Evolutionary conservation across 192 early-diverging fungal species (phyloP), one percentile per base, ranked within the genome.

Genomic region (Coemansia asiatica): DNA sequence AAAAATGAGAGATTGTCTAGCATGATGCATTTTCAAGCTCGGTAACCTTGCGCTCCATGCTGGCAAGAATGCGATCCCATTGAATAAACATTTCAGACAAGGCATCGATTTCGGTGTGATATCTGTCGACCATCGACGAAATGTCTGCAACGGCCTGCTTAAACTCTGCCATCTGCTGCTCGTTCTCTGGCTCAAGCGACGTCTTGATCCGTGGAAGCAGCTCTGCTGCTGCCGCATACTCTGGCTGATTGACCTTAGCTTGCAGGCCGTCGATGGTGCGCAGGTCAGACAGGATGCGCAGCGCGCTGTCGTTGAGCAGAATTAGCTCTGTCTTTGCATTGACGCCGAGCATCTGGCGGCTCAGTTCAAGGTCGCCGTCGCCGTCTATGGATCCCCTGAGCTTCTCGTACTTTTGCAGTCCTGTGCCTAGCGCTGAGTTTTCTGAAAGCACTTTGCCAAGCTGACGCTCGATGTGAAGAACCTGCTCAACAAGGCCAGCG

Each of bases 291-390:
- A 80, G 56, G 12, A 61, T 75, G 58, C 67, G 62, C 35, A 33
- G 38, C 10, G 63, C 68, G 25, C 59, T 64, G 54, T 71, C 56
- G 46, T 75, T 80, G 1, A 75, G 47, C 54, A 80, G 54, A 44
- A 80, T 71, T 13, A 80, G 61, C 55, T 80, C 77, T 4, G 50
- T 44, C 62, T 80, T 80, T 36, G 77, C 68, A 18, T 62, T 54
- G n/a, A 75, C 49, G 27, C 77, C 77, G 12, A 80, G 72, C 33
- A 75, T 53, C 53, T 51, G 64, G 18, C 77, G 72, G 15, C 49
- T 44, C 22, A 71, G 77, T 38, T 80, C 77, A 19, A 80, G 50
- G 28, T 74, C 77, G 28, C 77, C 72, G 56, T 80, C 77, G 48
- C 65, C 77, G 21, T 80, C 77, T 21, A 80, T 80, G 21, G 70